A percentile compares a stretch with the other conserved stretches of the same genome.
phyloP scores from a whole-genome alignment of 176 grass and related monocot species.

The Rhynchospora pubera region DNA sequence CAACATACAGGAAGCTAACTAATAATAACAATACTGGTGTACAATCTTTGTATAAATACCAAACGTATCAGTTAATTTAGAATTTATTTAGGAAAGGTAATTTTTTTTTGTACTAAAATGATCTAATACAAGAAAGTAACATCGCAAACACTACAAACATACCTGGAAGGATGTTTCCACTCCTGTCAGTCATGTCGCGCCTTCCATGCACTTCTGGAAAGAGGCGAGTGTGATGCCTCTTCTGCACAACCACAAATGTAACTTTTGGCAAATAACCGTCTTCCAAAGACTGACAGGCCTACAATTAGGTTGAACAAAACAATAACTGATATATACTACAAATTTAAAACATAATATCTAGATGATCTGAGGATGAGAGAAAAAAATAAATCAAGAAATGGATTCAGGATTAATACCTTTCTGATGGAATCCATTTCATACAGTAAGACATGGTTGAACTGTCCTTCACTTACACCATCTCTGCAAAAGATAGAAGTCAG shows the following conservation, averaged over 20 bases:
- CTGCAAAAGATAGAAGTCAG: conserved; percentile 30
- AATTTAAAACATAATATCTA: background rate
- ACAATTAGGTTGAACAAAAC: background rate
- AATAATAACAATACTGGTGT: background rate
- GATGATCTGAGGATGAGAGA: background rate
- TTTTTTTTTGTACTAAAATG: background rate
- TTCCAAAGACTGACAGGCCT: conserved; percentile 68
- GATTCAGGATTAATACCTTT: conserved; percentile 35
- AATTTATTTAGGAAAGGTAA: background rate
- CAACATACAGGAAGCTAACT: background rate
- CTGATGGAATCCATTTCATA: conserved; percentile 74
- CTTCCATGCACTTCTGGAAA: conserved; percentile 61
- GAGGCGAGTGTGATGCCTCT: conserved; percentile 74
- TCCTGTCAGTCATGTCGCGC: conserved; percentile 38
- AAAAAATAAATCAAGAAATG: background rate
- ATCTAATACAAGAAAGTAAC: background rate
- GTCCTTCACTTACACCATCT: conserved; percentile 85
- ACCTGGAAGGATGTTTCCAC: conserved; percentile 79
- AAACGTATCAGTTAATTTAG: background rate
- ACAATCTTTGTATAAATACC: background rate
- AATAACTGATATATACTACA: background rate
- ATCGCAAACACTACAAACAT: background rate
- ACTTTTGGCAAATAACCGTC: conserved; percentile 42
- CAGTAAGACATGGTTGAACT: conserved; percentile 68
- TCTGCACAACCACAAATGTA: conserved; percentile 85